A percentile compares a stretch with the other conserved stretches of the same genome.
These are phyloP conservation scores for Scolecobasidium constrictum DNA, from an alignment of 2,329 filamentous ascomycete species.

Conservation along the genomic window DNA sequence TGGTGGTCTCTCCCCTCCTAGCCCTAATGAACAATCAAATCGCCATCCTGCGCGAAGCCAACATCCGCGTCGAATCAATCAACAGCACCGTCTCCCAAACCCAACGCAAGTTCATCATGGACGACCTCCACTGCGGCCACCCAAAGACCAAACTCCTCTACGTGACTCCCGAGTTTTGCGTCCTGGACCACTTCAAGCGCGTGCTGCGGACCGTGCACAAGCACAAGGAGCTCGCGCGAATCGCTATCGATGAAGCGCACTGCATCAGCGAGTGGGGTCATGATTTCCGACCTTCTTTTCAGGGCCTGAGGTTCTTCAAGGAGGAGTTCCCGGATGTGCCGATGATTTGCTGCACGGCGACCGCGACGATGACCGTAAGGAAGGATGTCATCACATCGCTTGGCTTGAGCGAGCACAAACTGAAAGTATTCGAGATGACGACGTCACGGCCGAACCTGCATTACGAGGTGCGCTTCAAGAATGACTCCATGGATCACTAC, in stretches of 20 bases:
- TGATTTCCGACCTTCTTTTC: slow-evolving; percentile 90
- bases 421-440: slow-evolving; percentile 72
- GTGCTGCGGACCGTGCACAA: slow-evolving; percentile 62
- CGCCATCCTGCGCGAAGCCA: slow-evolving; percentile 60
- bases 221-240: slow-evolving; percentile 74
- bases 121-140: slow-evolving; percentile 79
- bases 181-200: slow-evolving; percentile 64
- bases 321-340: slow-evolving; percentile 72
- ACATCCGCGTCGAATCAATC: slow-evolving; percentile 72
- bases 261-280: slow-evolving; percentile 98
- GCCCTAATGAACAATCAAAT: slow-evolving; percentile 96
- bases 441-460: slow-evolving; percentile 79
- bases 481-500: slow-evolving; percentile 63
- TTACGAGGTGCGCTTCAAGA: slow-evolving; percentile 78
- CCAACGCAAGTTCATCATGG: slow-evolving; percentile 59
- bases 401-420: slow-evolving; percentile 49
- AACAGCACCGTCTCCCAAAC: slow-evolving; percentile 66
- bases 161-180: slow-evolving; percentile 85
- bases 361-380: slow-evolving; percentile 70
- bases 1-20: slow-evolving; percentile 80
- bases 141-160: slow-evolving; percentile 77
- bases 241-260: slow-evolving; percentile 90
- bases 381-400: slow-evolving; percentile 73
- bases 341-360: slow-evolving; percentile 87
- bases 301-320: slow-evolving; percentile 77